phyloP scores from a whole-genome alignment of 495 filamentous ascomycete genomes.

The Pseudoneurospora amorphoporcata region DNA sequence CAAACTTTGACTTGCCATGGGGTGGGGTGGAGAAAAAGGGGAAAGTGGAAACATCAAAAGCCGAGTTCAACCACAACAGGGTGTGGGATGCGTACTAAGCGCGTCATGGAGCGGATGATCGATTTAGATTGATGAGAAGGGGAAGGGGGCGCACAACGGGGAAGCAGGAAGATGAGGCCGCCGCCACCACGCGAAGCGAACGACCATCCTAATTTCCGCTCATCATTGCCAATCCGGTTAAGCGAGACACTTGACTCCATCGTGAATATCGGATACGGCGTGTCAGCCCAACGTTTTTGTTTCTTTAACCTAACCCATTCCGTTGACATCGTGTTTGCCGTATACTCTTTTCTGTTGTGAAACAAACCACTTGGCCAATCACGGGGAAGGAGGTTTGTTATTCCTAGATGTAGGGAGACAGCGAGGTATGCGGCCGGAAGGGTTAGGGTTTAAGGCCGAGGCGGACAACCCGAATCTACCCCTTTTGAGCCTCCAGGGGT shows the following conservation, averaged over 20 bases:
- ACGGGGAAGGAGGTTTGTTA: background rate
- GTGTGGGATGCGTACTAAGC: background rate
- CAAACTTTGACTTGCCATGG: background rate
- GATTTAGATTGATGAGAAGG: background rate
- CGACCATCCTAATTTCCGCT: background rate
- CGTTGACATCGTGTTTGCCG: background rate
- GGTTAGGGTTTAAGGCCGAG: background rate
- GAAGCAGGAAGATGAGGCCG: background rate
- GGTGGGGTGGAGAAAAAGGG: background rate
- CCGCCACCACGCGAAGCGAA: background rate
- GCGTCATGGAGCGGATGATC: background rate
- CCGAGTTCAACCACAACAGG: background rate
- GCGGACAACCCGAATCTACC: background rate
- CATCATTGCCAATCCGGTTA: background rate
- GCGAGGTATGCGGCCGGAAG: background rate
- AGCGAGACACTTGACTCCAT: background rate
- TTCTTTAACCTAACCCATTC: background rate
- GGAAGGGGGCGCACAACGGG: background rate
- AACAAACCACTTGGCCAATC: background rate
- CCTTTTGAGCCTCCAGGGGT: background rate
- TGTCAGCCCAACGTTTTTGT: background rate
- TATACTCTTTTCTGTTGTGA: background rate
- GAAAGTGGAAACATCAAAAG: background rate
- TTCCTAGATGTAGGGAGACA: background rate
- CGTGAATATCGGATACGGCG: background rate